Evolutionary conservation across 1,139 yeast genomes (phyloP), one percentile per base, ranked within the genome.

Genomic region (Lodderomyces orthopsilosis): DNA sequence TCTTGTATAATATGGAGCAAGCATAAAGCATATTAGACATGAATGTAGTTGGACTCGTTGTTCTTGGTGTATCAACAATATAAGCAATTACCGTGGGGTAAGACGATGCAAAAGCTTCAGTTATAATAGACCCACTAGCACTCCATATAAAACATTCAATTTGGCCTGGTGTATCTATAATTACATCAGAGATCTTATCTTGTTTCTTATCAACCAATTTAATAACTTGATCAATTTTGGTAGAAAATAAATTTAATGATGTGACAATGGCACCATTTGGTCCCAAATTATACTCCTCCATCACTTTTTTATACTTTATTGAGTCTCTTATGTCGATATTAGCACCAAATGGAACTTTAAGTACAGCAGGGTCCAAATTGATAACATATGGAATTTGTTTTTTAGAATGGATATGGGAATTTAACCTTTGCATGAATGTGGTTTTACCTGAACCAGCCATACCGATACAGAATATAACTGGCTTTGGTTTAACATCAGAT

Each of bases 231-330:
- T 94, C 99, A 46, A 94, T 89, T 64, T 94, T 94, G 22, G 99
- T 94, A 41, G 96, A 74, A 58, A 94, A 94, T 44, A 94, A 69
- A 59, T 94, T 94, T 49, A 94, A 71, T 13, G 96, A 88, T 0
- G 98, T 94, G 52, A 94, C 96, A 59, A 94, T 94, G 6, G 98
- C 98, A 42, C 99, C 99, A 60, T 94, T 94, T 8, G 99, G 99
- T 0, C 99, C 99, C 46, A 94, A 66, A 49, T 87, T 86, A 60
- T 93, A 86, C 50, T 79, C 80, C 56, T 90, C 94, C 98, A 93
- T 93, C 35, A 94, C 98, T 57, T 93, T 91, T 54, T 87, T 87
- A 65, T 94, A 94, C 61, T 94, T 93, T 47, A 94, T 89, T 1
- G 98, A 88, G 63, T 94, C 99, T 56, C 99, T 74, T 49, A 94